Conservation (phyloP, 257 asterid species). For the Cinchona pubescens region DNA sequence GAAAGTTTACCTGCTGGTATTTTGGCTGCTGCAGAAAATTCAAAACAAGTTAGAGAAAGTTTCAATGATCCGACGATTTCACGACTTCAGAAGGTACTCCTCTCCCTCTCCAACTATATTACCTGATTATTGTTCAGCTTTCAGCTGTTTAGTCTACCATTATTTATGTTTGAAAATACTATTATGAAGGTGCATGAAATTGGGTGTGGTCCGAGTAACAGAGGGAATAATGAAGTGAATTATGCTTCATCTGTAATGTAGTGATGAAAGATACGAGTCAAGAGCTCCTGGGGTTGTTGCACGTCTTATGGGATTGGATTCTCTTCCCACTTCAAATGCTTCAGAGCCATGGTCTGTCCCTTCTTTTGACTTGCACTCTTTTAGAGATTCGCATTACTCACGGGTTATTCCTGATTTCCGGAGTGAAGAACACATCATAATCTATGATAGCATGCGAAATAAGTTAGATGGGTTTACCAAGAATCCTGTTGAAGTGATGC, state of each 20-base stretch:
- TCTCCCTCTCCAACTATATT: constrained; percentile 15
- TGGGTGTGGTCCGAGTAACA: constrained; percentile 38
- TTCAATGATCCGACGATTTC: constrained; percentile 41
- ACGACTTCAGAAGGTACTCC: constrained; percentile 56
- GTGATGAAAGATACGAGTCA: constrained; percentile 53
- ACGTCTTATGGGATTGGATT: constrained; percentile 96
- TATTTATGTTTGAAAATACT: constrained; percentile 16
- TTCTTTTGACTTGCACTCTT: constrained; percentile 47
- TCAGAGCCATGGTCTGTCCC: constrained; percentile 50
- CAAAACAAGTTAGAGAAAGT: constrained; percentile 59
- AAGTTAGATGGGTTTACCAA: constrained; percentile 67
- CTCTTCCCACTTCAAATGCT: constrained; percentile 60
- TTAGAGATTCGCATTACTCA: constrained; percentile 56
- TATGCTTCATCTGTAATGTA: constrained; percentile 58
- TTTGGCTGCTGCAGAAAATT: constrained; percentile 49
- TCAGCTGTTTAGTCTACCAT: constrained; percentile 3
- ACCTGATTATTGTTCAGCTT: constrained; percentile 14
- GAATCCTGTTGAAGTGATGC: constrained; percentile 66
- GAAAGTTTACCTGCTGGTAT: constrained; percentile 16
- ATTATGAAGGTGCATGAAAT: constrained; percentile 53
- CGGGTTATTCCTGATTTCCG: constrained; percentile 40
- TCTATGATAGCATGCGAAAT: constrained; percentile 71
- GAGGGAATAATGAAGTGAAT: constrained; percentile 32
- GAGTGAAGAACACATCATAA: constrained; percentile 69
- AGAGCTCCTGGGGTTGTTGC: constrained; percentile 96